phyloP scores from a whole-genome alignment of 1,284 basidiomycete species.

The Mycena sp. region DNA sequence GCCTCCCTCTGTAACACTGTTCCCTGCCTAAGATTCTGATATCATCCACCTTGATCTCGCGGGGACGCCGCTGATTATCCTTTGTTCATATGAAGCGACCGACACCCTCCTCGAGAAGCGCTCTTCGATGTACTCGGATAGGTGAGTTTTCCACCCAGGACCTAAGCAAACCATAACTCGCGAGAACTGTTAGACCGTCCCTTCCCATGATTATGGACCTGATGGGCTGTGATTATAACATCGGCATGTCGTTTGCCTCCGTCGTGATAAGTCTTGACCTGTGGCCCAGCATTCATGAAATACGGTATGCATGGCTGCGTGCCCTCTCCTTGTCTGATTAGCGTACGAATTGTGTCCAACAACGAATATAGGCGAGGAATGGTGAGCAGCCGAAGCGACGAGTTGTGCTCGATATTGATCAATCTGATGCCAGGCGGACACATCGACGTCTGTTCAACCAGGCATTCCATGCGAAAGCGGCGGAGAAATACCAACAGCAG shows the following conservation, averaged over 20 bases:
- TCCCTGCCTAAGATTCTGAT: constrained; percentile 33
- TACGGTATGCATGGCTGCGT: constrained; percentile 13
- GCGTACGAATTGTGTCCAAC: neutral
- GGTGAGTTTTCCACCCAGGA: neutral
- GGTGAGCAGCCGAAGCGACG: no score
- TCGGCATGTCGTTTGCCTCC: neutral
- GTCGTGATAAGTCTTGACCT: neutral
- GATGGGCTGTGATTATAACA: neutral
- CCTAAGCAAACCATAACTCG: no score
- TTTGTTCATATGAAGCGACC: neutral
- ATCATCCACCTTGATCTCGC: constrained; percentile 40
- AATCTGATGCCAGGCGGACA: constrained; percentile 19
- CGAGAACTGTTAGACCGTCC: no score
- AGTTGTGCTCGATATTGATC: neutral
- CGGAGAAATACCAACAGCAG: constrained; percentile 8
- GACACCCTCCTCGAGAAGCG: constrained; percentile 12
- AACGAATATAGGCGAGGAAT: neutral
- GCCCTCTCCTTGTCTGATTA: neutral
- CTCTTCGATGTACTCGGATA: constrained; percentile 10
- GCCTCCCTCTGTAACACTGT: neutral
- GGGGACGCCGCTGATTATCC: constrained; percentile 15
- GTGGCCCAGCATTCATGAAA: constrained; percentile 4
- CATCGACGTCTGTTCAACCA: constrained; percentile 17
- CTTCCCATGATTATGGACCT: neutral
- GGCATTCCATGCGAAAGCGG: constrained; percentile 15